These are phyloP conservation scores for Harrya chromipes DNA, from an alignment of 768 basidiomycete genomes.

Conservation along the genomic window DNA sequence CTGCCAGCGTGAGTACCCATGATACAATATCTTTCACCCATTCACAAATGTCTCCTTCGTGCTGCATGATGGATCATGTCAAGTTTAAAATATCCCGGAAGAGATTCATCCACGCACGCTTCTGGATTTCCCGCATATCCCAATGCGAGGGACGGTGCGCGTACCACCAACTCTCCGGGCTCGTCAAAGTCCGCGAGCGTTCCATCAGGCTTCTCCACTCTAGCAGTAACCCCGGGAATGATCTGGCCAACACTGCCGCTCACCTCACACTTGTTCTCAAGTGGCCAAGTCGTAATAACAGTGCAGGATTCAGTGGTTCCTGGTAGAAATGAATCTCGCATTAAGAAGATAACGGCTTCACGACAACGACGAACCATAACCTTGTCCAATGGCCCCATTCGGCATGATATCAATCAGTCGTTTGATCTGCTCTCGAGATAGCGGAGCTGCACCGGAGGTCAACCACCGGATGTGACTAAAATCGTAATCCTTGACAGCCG, in stretches of 20 bases:
- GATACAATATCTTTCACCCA: slow-evolving; percentile 25
- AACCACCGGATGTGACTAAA: slow-evolving; percentile 37
- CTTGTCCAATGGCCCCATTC: slow-evolving; percentile 52
- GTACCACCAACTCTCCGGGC: slow-evolving; percentile 59
- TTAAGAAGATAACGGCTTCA: neutral
- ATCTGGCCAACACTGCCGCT: slow-evolving; percentile 44
- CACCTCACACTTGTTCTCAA: too few relatives aligned
- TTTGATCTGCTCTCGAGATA: slow-evolving; percentile 48
- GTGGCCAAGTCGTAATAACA: too few relatives aligned
- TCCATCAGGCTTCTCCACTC: slow-evolving; percentile 57
- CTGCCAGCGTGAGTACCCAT: neutral
- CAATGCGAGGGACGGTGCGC: slow-evolving; percentile 57
- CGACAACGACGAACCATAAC: slow-evolving; percentile 23
- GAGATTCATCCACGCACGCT: slow-evolving; percentile 44
- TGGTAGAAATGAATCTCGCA: slow-evolving; percentile 14
- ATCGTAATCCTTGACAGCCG: slow-evolving; percentile 39
- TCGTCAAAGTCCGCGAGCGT: slow-evolving; percentile 54
- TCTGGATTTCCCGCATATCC: slow-evolving; percentile 55
- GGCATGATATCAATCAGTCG: slow-evolving; percentile 48
- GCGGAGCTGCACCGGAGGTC: slow-evolving; percentile 55
- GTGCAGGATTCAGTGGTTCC: slow-evolving; percentile 61
- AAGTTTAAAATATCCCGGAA: neutral
- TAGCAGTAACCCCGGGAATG: slow-evolving; percentile 53
- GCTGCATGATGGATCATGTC: slow-evolving; percentile 32
- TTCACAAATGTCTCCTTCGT: slow-evolving; percentile 63